Evolutionary conservation across 2,329 filamentous ascomycete genomes (phyloP).

Genomic region (Monosporascus sp.): DNA sequence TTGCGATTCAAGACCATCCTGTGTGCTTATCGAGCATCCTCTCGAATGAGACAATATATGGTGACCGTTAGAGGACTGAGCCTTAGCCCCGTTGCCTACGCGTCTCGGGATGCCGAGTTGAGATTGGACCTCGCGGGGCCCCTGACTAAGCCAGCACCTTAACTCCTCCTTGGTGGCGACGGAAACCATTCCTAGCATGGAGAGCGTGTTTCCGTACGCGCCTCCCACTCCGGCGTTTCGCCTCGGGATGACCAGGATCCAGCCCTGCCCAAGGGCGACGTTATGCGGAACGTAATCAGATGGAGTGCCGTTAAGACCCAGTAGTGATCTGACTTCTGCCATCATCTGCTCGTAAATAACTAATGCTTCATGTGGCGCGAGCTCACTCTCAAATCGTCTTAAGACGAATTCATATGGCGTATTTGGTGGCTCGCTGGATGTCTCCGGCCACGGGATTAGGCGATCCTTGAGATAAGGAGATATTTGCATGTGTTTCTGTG

Average conservation of each 20-base stretch:
- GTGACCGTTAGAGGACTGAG: neutral
- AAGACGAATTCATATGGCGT: slow-evolving; percentile 33
- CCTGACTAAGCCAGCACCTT: slow-evolving; percentile 32
- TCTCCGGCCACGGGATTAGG: slow-evolving; percentile 22
- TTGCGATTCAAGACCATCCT: neutral
- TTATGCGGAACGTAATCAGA: slow-evolving; percentile 35
- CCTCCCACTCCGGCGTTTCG: slow-evolving; percentile 28
- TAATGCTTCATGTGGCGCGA: slow-evolving; percentile 16
- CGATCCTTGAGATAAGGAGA: slow-evolving; percentile 28
- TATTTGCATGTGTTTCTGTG: slow-evolving; percentile 46
- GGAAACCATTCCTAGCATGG: slow-evolving; percentile 43
- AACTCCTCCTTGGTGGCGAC: slow-evolving; percentile 28
- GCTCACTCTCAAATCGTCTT: slow-evolving; percentile 21
- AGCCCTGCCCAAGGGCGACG: slow-evolving; percentile 36
- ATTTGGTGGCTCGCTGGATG: slow-evolving; percentile 6
- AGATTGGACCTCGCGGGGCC: slow-evolving; percentile 29
- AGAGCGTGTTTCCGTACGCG: slow-evolving; percentile 38
- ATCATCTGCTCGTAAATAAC: slow-evolving; percentile 24
- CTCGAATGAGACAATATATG: neutral
- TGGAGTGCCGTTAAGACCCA: slow-evolving; percentile 3
- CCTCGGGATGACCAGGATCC: slow-evolving; percentile 44
- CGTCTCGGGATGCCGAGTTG: slow-evolving; percentile 29
- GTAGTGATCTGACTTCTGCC: slow-evolving; percentile 9
- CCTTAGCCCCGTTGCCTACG: neutral
- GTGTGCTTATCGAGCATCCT: neutral